Percentiles rank a stretch among this genome's conserved stretches.
These are phyloP conservation scores for Umbilicaria muhlenbergii DNA, from an alignment of 495 filamentous ascomycete genomes.

Conservation along the genomic window DNA sequence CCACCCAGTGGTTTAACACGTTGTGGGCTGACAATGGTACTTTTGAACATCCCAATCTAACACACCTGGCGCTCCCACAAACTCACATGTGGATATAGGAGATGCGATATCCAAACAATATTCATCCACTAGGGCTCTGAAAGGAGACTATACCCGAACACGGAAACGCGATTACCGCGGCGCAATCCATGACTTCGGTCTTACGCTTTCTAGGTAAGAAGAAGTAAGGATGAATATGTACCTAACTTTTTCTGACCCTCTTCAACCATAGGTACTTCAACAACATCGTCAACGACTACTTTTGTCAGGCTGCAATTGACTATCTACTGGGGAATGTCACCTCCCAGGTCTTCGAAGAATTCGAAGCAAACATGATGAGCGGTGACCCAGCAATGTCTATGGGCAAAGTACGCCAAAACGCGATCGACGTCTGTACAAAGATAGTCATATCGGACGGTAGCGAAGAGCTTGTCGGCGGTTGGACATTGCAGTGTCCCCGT, in stretches of 20 bases:
- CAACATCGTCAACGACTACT: slow-evolving; percentile 93
- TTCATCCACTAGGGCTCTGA: slow-evolving; percentile 81
- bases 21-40: slow-evolving; percentile 82
- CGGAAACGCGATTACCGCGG: slow-evolving; percentile 82
- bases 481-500: slow-evolving; percentile 59
- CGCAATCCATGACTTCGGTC: slow-evolving; percentile 78
- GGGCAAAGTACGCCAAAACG: slow-evolving; percentile 65
- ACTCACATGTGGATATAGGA: slow-evolving; percentile 3
- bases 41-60: slow-evolving; percentile 44
- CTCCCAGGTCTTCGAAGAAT: slow-evolving; percentile 71
- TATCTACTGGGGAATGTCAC: slow-evolving; percentile 85
- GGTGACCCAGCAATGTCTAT: slow-evolving; percentile 79
- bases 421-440: slow-evolving; percentile 70
- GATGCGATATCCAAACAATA: slow-evolving; percentile 46
- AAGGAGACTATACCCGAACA: slow-evolving; percentile 89
- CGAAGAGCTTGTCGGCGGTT: slow-evolving; percentile 74
- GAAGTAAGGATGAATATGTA: slow-evolving; percentile 40
- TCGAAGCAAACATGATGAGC: slow-evolving; percentile 74
- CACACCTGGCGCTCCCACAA: background rate
- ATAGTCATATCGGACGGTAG: slow-evolving; percentile 70
- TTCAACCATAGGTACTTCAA: slow-evolving; percentile 25
- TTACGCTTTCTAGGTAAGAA: slow-evolving; percentile 51
- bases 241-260: background rate
- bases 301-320: slow-evolving; percentile 86
- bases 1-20: slow-evolving; percentile 81